A percentile compares a stretch with the other conserved stretches of the same genome.
Conservation (phyloP, 495 filamentous ascomycete genomes). For the Acidiella bohemica region DNA sequence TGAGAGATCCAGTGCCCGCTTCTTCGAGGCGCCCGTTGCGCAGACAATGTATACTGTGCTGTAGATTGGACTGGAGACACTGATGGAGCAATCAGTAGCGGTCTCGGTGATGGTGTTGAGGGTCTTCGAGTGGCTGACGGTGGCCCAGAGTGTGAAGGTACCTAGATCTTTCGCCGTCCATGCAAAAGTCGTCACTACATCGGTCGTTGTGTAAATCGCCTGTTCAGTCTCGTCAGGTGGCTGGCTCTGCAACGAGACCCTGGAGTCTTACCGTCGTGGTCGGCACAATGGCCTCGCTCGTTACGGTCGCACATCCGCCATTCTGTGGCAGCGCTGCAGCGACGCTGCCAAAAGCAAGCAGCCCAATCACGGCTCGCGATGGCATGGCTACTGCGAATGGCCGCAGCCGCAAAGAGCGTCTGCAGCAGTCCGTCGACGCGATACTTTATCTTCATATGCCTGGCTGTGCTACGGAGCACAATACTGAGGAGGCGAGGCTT, state of each 20-base stretch:
- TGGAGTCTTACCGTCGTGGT: slow-evolving; percentile 4
- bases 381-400: too few relatives aligned
- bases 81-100: slow-evolving; percentile 1
- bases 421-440: too few relatives aligned
- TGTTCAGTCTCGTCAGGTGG: neutral
- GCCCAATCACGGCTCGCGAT: too few relatives aligned
- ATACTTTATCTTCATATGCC: too few relatives aligned
- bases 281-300: slow-evolving; percentile 11
- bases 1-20: slow-evolving; percentile 1
- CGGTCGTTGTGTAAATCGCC: slow-evolving; percentile 6
- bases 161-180: slow-evolving; percentile 9
- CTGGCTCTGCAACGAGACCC: neutral
- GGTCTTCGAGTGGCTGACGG: slow-evolving; percentile 4
- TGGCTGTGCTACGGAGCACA: too few relatives aligned
- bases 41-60: slow-evolving; percentile 3
- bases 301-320: slow-evolving; percentile 8
- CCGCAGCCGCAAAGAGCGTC: too few relatives aligned
- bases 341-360: too few relatives aligned
- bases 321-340: slow-evolving; percentile 10
- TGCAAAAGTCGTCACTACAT: slow-evolving; percentile 6
- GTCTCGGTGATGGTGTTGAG: slow-evolving; percentile 9
- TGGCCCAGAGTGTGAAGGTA: slow-evolving; percentile 7
- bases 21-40: neutral
- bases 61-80: too few relatives aligned
- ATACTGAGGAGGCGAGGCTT: too few relatives aligned